Percentiles rank a stretch among this genome's conserved stretches.
phyloP scores from a whole-genome alignment of 805 yeast genomes.

The Lipomyces starkeyi region DNA sequence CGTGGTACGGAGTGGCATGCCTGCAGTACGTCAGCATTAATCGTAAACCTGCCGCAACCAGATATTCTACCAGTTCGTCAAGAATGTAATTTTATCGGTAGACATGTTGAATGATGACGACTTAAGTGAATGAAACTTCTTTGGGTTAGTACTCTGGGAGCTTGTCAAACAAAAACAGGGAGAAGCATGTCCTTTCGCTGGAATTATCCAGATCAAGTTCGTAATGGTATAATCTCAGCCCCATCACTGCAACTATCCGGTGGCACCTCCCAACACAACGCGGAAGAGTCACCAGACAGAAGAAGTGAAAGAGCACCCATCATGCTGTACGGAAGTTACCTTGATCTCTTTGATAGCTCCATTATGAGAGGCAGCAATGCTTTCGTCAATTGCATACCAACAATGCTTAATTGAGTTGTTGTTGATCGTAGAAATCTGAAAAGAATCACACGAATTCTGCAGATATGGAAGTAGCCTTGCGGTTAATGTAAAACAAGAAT shows the following conservation, averaged over 20 bases:
- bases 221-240: conserved; percentile 23
- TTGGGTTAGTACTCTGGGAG: not conserved
- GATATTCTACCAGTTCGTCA: conserved; percentile 53
- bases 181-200: conserved; percentile 26
- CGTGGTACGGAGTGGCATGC: conserved; percentile 61
- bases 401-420: too few relatives aligned
- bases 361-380: conserved; percentile 12
- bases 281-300: not conserved
- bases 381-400: conserved; percentile 6
- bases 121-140: not conserved
- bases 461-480: too few relatives aligned
- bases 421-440: too few relatives aligned
- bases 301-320: conserved; percentile 9
- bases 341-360: conserved; percentile 14
- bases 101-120: conserved; percentile 44
- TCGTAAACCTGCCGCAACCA: not conserved
- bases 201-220: conserved; percentile 29
- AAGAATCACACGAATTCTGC: too few relatives aligned
- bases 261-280: not conserved
- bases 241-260: conserved; percentile 1
- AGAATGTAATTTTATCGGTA: conserved; percentile 57
- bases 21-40: not conserved
- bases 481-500: too few relatives aligned
- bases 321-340: conserved; percentile 9
- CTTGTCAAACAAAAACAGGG: not conserved